phyloP scores from a whole-genome alignment of 192 early-diverging fungal species.

The Coemansia sp. region DNA sequence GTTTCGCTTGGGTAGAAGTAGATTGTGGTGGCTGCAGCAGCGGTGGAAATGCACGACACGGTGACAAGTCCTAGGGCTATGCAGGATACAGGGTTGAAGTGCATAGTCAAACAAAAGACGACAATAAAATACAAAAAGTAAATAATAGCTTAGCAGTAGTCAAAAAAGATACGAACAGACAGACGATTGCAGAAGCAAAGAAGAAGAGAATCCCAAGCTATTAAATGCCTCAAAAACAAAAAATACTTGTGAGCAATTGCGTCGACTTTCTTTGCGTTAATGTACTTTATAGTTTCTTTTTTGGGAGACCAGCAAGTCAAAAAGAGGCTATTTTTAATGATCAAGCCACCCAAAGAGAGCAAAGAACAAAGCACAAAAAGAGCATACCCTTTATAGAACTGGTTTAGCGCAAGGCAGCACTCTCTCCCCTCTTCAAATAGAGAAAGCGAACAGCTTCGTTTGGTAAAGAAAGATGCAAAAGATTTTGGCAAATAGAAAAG shows the following conservation, averaged over 20 bases:
- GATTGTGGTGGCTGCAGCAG: neutral
- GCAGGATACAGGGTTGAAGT: neutral
- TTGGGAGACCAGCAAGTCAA: neutral
- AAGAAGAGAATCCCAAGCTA: neutral
- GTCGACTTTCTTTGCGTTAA: no score
- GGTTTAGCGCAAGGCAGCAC: neutral
- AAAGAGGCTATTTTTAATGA: no score
- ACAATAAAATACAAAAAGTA: neutral
- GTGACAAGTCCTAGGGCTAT: neutral
- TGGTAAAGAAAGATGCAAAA: neutral
- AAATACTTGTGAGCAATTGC: neutral
- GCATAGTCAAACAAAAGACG: neutral
- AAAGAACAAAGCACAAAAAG: neutral
- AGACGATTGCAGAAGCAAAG: neutral
- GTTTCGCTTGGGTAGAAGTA: neutral
- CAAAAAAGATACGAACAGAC: neutral
- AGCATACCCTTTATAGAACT: neutral
- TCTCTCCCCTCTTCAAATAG: neutral
- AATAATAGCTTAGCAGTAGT: neutral
- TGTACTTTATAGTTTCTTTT: no score
- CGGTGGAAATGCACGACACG: neutral
- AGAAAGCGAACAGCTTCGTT: neutral
- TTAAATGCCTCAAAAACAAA: neutral
- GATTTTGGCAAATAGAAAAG: neutral
- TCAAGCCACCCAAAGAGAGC: no score